These are phyloP conservation scores for Cercospora zeae-maydis DNA, from an alignment of 2,329 filamentous ascomycete species.

Conservation along the genomic window DNA sequence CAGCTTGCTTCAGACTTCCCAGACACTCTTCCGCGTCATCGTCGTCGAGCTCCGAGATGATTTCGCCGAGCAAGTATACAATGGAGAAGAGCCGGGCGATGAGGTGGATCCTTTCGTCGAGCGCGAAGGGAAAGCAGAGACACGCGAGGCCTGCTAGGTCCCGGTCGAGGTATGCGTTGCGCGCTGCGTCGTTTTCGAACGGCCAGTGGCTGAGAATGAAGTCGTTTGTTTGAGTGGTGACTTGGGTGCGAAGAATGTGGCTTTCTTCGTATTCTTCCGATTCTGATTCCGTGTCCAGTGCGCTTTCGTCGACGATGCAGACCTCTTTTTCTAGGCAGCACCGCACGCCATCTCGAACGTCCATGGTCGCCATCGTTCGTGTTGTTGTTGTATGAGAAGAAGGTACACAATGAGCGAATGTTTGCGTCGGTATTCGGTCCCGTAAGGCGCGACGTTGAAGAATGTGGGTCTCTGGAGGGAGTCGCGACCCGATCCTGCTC, in stretches of 20 bases:
- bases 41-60: slow-evolving; percentile 3
- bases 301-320: background rate
- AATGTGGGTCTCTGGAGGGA: background rate
- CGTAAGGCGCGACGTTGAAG: background rate
- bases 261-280: background rate
- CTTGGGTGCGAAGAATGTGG: slow-evolving; percentile 7
- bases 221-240: slow-evolving; percentile 13
- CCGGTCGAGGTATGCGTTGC: slow-evolving; percentile 1
- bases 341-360: background rate
- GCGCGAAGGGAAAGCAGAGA: slow-evolving; percentile 14
- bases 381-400: no score
- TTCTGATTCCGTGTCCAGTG: background rate
- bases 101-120: slow-evolving; percentile 16
- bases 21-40: slow-evolving; percentile 17
- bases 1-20: slow-evolving; percentile 10
- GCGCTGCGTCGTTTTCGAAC: slow-evolving; percentile 7
- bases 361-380: background rate
- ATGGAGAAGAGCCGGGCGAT: slow-evolving; percentile 15
- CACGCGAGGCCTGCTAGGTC: slow-evolving; percentile 14
- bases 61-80: slow-evolving; percentile 12
- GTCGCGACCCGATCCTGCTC: background rate
- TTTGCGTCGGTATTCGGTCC: background rate
- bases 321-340: background rate
- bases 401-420: background rate
- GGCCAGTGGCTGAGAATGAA: slow-evolving; percentile 15